These are phyloP conservation scores for Cutaneotrichosporon spelunceum DNA, from an alignment of 1,284 basidiomycete genomes.

Conservation along the genomic window DNA sequence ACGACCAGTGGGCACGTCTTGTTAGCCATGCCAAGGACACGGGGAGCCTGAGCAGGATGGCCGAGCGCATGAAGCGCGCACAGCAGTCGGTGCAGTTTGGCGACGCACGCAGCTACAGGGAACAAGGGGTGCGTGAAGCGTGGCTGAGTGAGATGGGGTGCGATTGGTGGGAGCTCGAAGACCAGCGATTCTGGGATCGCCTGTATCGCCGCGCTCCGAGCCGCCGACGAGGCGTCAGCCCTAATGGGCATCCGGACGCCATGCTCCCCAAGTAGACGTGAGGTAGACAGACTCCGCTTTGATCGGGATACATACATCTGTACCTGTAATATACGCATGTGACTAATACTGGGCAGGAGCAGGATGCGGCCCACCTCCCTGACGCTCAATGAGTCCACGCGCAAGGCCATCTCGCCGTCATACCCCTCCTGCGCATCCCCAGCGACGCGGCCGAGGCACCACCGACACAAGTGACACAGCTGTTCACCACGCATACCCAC, in stretches of 20 bases:
- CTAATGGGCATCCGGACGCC: conserved; percentile 8
- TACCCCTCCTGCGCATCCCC: not conserved
- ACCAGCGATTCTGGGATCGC: conserved; percentile 17
- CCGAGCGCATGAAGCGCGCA: conserved; percentile 10
- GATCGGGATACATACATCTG: not conserved
- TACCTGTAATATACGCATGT: not conserved
- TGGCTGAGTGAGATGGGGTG: conserved; percentile 37
- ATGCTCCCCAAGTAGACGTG: conserved; percentile 1
- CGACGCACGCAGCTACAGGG: conserved; percentile 17
- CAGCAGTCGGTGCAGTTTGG: conserved; percentile 19
- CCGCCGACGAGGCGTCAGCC: not conserved
- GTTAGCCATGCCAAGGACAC: conserved; percentile 31
- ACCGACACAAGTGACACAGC: no score
- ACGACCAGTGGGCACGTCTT: conserved; percentile 37
- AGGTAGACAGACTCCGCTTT: not conserved
- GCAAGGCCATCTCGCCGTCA: no score
- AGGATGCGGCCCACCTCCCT: not conserved
- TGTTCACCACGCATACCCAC: not conserved
- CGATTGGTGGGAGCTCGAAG: conserved; percentile 41
- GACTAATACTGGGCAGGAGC: not conserved
- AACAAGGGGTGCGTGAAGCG: conserved; percentile 27
- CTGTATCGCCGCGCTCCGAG: not conserved
- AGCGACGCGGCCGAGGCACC: not conserved
- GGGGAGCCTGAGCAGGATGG: conserved; percentile 19
- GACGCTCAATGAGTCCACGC: not conserved